Conservation (phyloP, 1,139 yeast genomes). For the Lipomyces yarrowii region DNA sequence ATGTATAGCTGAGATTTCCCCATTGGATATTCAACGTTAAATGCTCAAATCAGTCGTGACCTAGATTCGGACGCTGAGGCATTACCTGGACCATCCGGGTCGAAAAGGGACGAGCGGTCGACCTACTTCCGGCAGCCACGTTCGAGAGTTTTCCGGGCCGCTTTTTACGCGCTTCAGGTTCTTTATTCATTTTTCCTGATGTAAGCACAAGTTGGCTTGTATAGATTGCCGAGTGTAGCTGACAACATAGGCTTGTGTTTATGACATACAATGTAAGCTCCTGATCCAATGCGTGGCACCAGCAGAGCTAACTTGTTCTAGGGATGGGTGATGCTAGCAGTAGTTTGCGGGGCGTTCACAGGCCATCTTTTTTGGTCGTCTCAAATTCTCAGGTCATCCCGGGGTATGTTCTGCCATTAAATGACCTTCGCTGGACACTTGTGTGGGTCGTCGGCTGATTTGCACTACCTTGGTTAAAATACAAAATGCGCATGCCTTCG, state of each 20-base stretch:
- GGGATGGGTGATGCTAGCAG: constrained; percentile 76
- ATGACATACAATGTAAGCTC: constrained; percentile 66
- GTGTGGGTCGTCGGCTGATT: not conserved
- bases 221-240: not conserved
- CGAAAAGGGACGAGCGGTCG: constrained; percentile 4
- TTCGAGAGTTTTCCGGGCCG: not conserved
- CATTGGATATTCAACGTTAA: not conserved
- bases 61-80: not conserved
- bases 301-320: not conserved
- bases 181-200: constrained; percentile 76
- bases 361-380: constrained; percentile 63
- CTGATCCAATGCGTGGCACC: not conserved
- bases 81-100: constrained; percentile 15
- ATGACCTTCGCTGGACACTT: not conserved
- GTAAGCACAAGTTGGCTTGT: constrained; percentile 47
- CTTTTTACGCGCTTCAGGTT: constrained; percentile 68
- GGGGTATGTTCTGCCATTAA: constrained; percentile 25
- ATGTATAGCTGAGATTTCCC: not conserved
- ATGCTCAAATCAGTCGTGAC: not conserved
- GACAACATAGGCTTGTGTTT: constrained; percentile 46
- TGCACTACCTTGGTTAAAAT: not conserved
- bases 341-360: constrained; percentile 65
- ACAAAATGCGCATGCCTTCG: not conserved
- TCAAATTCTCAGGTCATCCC: constrained; percentile 1
- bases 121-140: not conserved